Percentiles rank a stretch among this genome's conserved stretches.
Evolutionary conservation across 2,329 filamentous ascomycete species (phyloP).

Genomic region (Aspergillus luchuensis): DNA sequence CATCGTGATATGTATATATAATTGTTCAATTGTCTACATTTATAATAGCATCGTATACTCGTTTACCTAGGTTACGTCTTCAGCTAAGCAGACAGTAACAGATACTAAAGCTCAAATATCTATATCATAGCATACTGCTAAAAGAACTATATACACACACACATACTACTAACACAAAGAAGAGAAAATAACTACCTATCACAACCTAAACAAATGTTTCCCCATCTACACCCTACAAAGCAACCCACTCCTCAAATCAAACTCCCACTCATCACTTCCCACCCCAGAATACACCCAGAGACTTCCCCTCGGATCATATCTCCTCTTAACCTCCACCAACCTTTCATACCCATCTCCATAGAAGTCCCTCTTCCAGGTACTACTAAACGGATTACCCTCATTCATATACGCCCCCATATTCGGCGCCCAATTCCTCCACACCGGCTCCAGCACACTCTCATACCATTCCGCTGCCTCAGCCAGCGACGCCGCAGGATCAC

Average conservation of each 20-base stretch:
- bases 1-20: too few relatives aligned
- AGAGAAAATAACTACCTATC: too few relatives aligned
- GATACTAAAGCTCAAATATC: too few relatives aligned
- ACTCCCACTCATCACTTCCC: constrained; percentile 26
- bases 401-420: constrained; percentile 31
- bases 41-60: too few relatives aligned
- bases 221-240: constrained; percentile 13
- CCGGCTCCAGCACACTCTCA: constrained; percentile 19
- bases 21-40: too few relatives aligned
- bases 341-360: constrained; percentile 31
- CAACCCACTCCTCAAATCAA: constrained; percentile 21
- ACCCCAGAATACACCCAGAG: constrained; percentile 22
- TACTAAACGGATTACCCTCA: constrained; percentile 21
- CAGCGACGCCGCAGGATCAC: neutral
- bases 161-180: too few relatives aligned
- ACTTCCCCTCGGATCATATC: constrained; percentile 30
- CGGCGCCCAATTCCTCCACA: constrained; percentile 30
- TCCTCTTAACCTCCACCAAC: constrained; percentile 28
- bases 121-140: too few relatives aligned
- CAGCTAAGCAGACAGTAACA: too few relatives aligned
- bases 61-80: too few relatives aligned
- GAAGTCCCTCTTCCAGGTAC: constrained; percentile 27
- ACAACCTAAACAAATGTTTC: too few relatives aligned
- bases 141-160: too few relatives aligned
- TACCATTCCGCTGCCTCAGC: constrained; percentile 9